Percentiles rank a stretch among this genome's conserved stretches.
Evolutionary conservation across 257 asterid species (phyloP).

Genomic region (Thymus quinquecostatus): DNA sequence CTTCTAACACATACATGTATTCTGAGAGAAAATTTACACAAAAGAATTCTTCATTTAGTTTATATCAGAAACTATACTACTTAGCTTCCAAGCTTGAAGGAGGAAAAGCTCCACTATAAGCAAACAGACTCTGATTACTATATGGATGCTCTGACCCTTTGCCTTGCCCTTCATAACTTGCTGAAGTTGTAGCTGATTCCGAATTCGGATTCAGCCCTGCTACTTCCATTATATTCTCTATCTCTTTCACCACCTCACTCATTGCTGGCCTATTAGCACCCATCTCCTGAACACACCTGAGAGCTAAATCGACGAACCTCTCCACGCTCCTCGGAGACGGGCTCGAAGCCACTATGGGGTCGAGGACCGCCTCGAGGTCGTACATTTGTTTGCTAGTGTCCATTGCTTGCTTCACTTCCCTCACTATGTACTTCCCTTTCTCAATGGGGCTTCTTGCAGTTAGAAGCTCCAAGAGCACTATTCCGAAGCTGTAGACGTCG

Average conservation of each 20-base stretch:
- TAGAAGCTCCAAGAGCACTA: slow-evolving; percentile 62
- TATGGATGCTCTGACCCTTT: slow-evolving; percentile 64
- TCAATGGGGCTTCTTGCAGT: slow-evolving; percentile 73
- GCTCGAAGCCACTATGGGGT: slow-evolving; percentile 56
- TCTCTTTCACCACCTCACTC: slow-evolving; percentile 82
- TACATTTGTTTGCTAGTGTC: slow-evolving; percentile 60
- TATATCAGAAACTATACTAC: slow-evolving; percentile 28
- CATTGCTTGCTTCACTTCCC: slow-evolving; percentile 65
- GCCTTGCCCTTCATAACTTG: slow-evolving; percentile 53
- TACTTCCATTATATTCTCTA: slow-evolving; percentile 66
- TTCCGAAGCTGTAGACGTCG: slow-evolving; percentile 83
- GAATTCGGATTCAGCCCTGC: slow-evolving; percentile 72
- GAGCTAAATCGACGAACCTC: slow-evolving; percentile 63
- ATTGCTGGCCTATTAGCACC: slow-evolving; percentile 63
- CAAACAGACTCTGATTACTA: slow-evolving; percentile 59
- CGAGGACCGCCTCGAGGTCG: slow-evolving; percentile 65
- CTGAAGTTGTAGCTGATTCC: slow-evolving; percentile 79
- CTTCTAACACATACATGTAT: background rate
- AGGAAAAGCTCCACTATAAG: slow-evolving; percentile 55
- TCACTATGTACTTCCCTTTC: slow-evolving; percentile 75
- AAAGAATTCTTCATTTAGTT: no score
- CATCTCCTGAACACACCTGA: slow-evolving; percentile 64
- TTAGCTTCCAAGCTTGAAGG: slow-evolving; percentile 57
- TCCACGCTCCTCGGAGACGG: slow-evolving; percentile 57
- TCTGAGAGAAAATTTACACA: slow-evolving; percentile 6